These are phyloP conservation scores for Adansonia rubrostipa DNA, from an alignment of 441 rosid genomes.

Conservation along the genomic window DNA sequence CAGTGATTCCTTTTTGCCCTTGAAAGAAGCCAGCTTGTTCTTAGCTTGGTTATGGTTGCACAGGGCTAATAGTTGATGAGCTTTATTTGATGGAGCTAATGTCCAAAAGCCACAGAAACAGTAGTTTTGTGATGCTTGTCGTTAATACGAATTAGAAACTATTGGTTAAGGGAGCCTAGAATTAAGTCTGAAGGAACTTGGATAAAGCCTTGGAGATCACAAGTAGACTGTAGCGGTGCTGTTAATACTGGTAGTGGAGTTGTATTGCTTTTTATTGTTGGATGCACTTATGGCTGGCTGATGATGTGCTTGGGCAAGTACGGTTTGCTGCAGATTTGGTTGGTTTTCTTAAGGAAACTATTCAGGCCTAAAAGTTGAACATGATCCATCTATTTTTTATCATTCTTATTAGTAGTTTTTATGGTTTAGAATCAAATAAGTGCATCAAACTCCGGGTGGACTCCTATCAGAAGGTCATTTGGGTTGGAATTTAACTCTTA, in stretches of 20 bases:
- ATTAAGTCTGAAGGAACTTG: constrained; percentile 13
- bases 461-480: background rate
- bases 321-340: background rate
- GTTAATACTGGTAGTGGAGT: background rate
- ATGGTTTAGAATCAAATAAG: constrained; percentile 2
- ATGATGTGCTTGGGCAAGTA: background rate
- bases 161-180: background rate
- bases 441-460: background rate
- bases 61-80: background rate
- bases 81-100: constrained; percentile 13
- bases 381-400: background rate
- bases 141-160: background rate
- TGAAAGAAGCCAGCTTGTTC: constrained; percentile 4
- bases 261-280: constrained; percentile 15
- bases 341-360: constrained; percentile 1
- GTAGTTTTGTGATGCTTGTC: background rate
- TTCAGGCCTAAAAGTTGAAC: background rate
- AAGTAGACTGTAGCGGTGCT: background rate
- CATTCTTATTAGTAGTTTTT: constrained; percentile 3
- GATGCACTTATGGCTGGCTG: constrained; percentile 17
- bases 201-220: constrained; percentile 10
- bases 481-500: constrained; percentile 6
- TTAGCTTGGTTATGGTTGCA: background rate
- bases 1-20: background rate
- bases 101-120: background rate